These are phyloP conservation scores for Ramaria rubella DNA, from an alignment of 768 basidiomycete genomes.

Conservation along the genomic window DNA sequence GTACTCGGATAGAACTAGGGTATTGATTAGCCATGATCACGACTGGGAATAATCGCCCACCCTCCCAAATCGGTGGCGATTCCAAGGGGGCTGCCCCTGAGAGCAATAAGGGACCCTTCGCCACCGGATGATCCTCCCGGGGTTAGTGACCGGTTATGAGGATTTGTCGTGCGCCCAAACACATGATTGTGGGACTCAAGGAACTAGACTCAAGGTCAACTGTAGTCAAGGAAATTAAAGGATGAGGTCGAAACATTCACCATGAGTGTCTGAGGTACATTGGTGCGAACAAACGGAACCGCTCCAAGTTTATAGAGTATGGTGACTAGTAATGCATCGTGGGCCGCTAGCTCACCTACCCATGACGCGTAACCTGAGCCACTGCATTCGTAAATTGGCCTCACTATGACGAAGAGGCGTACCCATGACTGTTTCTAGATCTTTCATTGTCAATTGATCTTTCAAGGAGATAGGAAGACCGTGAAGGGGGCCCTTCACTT, in stretches of 20 bases:
- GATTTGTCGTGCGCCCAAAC: slow-evolving; percentile 75
- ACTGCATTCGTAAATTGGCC: neutral
- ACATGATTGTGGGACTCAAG: slow-evolving; percentile 72
- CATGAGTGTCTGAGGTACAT: slow-evolving; percentile 75
- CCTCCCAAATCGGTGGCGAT: slow-evolving; percentile 80
- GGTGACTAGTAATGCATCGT: slow-evolving; percentile 57
- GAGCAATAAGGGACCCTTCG: slow-evolving; percentile 70
- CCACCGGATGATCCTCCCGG: slow-evolving; percentile 82
- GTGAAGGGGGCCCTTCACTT: slow-evolving; percentile 63
- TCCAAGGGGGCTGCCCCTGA: slow-evolving; percentile 45
- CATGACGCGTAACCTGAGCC: slow-evolving; percentile 62
- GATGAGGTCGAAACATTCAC: slow-evolving; percentile 27
- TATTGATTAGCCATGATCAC: neutral
- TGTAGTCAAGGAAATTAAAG: neutral
- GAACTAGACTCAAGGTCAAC: slow-evolving; percentile 43
- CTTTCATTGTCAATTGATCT: slow-evolving; percentile 65
- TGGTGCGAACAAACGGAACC: slow-evolving; percentile 64
- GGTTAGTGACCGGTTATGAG: slow-evolving; percentile 63
- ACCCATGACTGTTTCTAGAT: slow-evolving; percentile 66
- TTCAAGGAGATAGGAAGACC: slow-evolving; percentile 72
- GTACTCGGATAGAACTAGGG: slow-evolving; percentile 59
- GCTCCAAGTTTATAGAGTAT: slow-evolving; percentile 62
- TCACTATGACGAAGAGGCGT: too few relatives aligned
- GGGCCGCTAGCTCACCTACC: slow-evolving; percentile 53
- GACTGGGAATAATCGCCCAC: slow-evolving; percentile 29